phyloP scores from a whole-genome alignment of 75 land plant genomes.

The Pinus albicaulis region DNA sequence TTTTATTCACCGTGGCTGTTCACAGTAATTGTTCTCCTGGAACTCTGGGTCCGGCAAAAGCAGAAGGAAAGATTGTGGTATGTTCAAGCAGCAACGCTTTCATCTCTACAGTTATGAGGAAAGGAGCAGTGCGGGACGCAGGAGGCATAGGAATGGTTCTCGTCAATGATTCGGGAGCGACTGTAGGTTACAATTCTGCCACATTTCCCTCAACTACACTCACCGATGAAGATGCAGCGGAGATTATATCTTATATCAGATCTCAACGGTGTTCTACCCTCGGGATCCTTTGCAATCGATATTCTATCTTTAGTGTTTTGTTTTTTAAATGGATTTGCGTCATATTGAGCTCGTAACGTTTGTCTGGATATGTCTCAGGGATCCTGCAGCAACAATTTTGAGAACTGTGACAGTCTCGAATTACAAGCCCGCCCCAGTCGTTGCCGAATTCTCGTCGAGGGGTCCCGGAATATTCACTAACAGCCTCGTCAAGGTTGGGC shows the following conservation, averaged over 20 bases:
- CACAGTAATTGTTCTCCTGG: constrained; percentile 62
- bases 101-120: constrained; percentile 25
- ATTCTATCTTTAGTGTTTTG: background rate
- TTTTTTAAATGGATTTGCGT: background rate
- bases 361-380: constrained; percentile 17
- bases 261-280: constrained; percentile 38
- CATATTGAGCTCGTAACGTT: background rate
- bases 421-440: constrained; percentile 64
- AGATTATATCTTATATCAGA: constrained; percentile 60
- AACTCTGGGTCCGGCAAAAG: constrained; percentile 56
- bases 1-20: background rate
- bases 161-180: constrained; percentile 21
- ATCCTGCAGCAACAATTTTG: constrained; percentile 63
- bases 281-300: background rate
- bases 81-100: constrained; percentile 33
- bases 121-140: constrained; percentile 39
- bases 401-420: constrained; percentile 24
- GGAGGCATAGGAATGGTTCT: constrained; percentile 57
- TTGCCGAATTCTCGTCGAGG: constrained; percentile 73
- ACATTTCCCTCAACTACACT: constrained; percentile 48
- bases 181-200: constrained; percentile 44
- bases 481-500: constrained; percentile 61
- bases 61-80: constrained; percentile 59
- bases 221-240: constrained; percentile 28
- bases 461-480: constrained; percentile 53